phyloP scores from a whole-genome alignment of 768 basidiomycete genomes.

The Boletus pseudopeckii region DNA sequence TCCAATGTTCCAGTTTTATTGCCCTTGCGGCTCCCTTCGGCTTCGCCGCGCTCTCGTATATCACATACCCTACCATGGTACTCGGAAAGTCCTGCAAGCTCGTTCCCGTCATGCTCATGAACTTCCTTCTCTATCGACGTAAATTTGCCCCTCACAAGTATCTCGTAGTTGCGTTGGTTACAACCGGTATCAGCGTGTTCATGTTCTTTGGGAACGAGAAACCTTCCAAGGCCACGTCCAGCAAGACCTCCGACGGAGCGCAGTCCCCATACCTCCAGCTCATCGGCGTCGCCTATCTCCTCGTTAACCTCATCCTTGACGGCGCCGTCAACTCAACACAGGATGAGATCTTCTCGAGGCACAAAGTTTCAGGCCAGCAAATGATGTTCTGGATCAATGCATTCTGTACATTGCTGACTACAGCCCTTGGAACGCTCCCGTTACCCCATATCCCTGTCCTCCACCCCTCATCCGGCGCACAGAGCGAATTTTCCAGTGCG shows the following conservation, averaged over 20 bases:
- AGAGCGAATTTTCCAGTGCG: slow-evolving; percentile 64
- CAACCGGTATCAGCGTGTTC: slow-evolving; percentile 86
- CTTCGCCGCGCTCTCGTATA: slow-evolving; percentile 91
- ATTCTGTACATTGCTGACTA: slow-evolving; percentile 74
- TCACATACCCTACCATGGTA: slow-evolving; percentile 98
- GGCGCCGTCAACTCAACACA: slow-evolving; percentile 95
- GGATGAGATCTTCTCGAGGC: slow-evolving; percentile 87
- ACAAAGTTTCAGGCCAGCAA: slow-evolving; percentile 82
- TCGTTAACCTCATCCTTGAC: slow-evolving; percentile 87
- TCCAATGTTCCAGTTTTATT: slow-evolving; percentile 84
- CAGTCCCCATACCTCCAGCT: slow-evolving; percentile 51
- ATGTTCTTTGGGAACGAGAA: slow-evolving; percentile 79
- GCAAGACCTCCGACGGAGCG: slow-evolving; percentile 26
- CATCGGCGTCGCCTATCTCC: slow-evolving; percentile 71
- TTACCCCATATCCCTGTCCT: slow-evolving; percentile 81
- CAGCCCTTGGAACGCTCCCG: slow-evolving; percentile 66
- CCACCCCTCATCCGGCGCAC: slow-evolving; percentile 59
- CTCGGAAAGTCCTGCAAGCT: slow-evolving; percentile 99
- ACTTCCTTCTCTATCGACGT: slow-evolving; percentile 90
- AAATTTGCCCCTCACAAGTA: slow-evolving; percentile 94
- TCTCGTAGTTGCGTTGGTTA: slow-evolving; percentile 90
- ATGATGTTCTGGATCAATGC: slow-evolving; percentile 99
- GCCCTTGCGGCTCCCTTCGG: slow-evolving; percentile 93
- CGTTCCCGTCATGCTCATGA: slow-evolving; percentile 98
- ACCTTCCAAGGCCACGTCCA: slow-evolving; percentile 35